Evolutionary conservation across 768 basidiomycete species (phyloP), one percentile per base, ranked within the genome.

Genomic region (Strobilomyces echinocephalus): DNA sequence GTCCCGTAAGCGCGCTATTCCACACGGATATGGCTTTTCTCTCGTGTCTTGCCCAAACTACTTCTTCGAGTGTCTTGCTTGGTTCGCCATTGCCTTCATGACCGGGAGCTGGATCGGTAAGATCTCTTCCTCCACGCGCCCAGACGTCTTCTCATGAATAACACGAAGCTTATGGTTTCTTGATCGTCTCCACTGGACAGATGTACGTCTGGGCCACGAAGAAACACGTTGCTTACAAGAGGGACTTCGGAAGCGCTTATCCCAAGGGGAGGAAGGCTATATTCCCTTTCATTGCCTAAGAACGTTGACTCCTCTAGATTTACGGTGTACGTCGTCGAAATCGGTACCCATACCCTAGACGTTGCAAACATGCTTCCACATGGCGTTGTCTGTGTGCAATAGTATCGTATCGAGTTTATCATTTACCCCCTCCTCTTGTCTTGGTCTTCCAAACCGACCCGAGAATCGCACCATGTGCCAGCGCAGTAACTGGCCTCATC

Each of bases 41-140:
- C 72, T 81, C n/a, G 79, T 95, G 38, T 88, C 91, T 7, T 88
- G 81, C 75, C 92, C 95, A 15, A 97, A 99, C 70, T 99, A 99
- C 73, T 84, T 90, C 67, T 97, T 95, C 64, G 97, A 99, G 72
- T 78, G 74, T 8, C 55, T 95, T 24, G 86, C 74, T 0, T 97
- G 95, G 91, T 63, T 76, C 5, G 74, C 79, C 15, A 76, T 97
- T 46, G 78, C 78, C 21, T 75, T 76, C 20, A 85, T 98, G 84
- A 93, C 93, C 2, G 81, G 84, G 30, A 89, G 86, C 63, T 74
- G 80, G 59, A 81, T 80, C 40, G 81, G 92, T 91, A 63, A 47
- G 87, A 76, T 41, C 20, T 20, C 36, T 42, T 34, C 33, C 33
- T 50, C 21, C 30, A 20, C 16, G n/a, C 15, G 43, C 31, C 9